phyloP scores from a whole-genome alignment of 2,329 filamentous ascomycete genomes.

The Stemphylium lycopersici region DNA sequence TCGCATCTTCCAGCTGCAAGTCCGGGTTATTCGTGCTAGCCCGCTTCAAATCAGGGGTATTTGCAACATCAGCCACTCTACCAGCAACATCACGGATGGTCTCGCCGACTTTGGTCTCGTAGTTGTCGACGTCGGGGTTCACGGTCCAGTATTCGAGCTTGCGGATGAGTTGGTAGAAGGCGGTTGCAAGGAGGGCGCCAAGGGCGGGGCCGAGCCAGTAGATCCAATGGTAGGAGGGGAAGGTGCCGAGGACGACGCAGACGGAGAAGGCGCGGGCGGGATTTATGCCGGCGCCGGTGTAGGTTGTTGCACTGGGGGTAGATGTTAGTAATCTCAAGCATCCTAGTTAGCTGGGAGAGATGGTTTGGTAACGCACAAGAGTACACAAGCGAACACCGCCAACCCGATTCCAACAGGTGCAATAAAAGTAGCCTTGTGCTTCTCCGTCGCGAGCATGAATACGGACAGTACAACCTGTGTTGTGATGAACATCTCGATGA shows the following conservation, averaged over 20 bases:
- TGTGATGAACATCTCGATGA: conserved; percentile 29
- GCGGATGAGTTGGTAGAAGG: conserved; percentile 56
- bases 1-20: background rate
- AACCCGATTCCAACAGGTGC: conserved; percentile 58
- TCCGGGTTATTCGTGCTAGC: background rate
- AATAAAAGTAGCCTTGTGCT: conserved; percentile 63
- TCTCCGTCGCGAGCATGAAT: conserved; percentile 64
- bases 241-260: conserved; percentile 46
- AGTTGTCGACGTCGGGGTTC: conserved; percentile 23
- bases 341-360: conserved; percentile 49
- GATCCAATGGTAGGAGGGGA: conserved; percentile 41
- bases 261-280: conserved; percentile 54
- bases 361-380: conserved; percentile 26
- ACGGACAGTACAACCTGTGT: conserved; percentile 43
- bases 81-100: conserved; percentile 2
- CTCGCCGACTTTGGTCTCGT: background rate
- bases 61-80: background rate
- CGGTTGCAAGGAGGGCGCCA: conserved; percentile 52
- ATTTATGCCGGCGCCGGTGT: conserved; percentile 52
- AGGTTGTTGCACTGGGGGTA: conserved; percentile 45
- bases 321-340: background rate
- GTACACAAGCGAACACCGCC: too few relatives aligned
- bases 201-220: conserved; percentile 55
- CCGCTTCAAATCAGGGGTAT: background rate
- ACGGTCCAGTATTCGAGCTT: conserved; percentile 40